phyloP scores from a whole-genome alignment of 352 stramenopile genomes.

The Phytophthora macrochlamydospora region DNA sequence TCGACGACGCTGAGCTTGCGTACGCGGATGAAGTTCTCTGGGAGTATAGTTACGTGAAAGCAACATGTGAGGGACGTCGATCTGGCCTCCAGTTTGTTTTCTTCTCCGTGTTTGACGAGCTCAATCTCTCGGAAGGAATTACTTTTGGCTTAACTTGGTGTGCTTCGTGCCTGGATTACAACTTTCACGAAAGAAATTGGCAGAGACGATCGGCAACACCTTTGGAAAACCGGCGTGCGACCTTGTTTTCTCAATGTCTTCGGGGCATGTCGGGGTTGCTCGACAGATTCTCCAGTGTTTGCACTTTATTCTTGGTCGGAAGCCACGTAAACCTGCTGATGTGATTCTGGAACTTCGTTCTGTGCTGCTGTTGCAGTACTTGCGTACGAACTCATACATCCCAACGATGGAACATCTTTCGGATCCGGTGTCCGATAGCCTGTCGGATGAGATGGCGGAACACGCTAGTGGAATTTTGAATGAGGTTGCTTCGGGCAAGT shows the following conservation, averaged over 20 bases:
- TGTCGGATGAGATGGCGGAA: not conserved
- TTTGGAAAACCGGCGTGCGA: no score
- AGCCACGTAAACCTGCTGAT: not conserved
- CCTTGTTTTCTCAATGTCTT: no score
- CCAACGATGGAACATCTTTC: not conserved
- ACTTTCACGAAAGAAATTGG: no score
- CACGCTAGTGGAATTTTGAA: not conserved
- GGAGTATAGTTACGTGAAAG: not conserved
- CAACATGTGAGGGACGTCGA: not conserved
- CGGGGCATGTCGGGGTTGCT: not conserved
- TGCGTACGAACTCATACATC: not conserved
- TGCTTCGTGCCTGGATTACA: no score
- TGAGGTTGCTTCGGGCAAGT: constrained; percentile 29
- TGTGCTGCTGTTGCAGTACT: not conserved
- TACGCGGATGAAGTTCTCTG: not conserved
- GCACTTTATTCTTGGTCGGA: not conserved
- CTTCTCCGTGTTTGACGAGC: not conserved
- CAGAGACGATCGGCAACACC: no score
- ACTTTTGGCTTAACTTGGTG: no score
- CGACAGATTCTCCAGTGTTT: not conserved
- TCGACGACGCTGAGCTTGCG: not conserved
- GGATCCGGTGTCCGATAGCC: not conserved
- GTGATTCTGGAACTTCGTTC: not conserved
- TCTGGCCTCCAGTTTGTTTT: not conserved
- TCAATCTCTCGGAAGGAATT: no score